A percentile compares a stretch with the other conserved stretches of the same genome.
Conservation (phyloP, 805 yeast species). For the Lachancea lanzarotensis region DNA sequence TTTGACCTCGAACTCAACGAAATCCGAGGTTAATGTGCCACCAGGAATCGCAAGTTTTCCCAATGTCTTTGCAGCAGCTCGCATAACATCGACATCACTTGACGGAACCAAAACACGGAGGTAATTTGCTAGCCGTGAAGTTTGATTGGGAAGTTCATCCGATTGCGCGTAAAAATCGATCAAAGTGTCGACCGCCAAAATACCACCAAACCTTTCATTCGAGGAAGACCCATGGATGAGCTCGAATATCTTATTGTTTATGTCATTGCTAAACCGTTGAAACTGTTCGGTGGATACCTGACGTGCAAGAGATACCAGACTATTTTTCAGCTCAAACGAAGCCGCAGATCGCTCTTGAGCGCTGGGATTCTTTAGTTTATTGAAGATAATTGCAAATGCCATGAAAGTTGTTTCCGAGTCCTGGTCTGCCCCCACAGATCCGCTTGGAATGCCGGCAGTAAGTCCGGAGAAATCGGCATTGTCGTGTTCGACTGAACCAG, state of each 20-base stretch:
- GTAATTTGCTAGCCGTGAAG: conserved; percentile 87
- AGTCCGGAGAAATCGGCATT: conserved; percentile 17
- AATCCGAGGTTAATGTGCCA: conserved; percentile 81
- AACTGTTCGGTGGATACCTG: conserved; percentile 80
- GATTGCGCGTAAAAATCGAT: conserved; percentile 78
- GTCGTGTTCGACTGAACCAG: conserved; percentile 15
- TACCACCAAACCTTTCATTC: conserved; percentile 77
- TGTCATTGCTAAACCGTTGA: conserved; percentile 72
- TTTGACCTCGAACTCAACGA: conserved; percentile 88
- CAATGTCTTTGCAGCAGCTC: conserved; percentile 75
- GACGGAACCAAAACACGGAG: conserved; percentile 73
- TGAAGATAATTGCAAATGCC: conserved; percentile 35
- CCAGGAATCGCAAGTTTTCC: conserved; percentile 89
- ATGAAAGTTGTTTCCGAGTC: conserved; percentile 25
- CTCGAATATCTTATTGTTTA: conserved; percentile 82
- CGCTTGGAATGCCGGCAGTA: conserved; percentile 3
- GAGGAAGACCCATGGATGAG: conserved; percentile 69
- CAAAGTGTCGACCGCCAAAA: conserved; percentile 81
- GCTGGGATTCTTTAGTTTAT: conserved; percentile 32
- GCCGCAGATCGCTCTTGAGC: conserved; percentile 39
- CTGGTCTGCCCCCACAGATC: conserved; percentile 4
- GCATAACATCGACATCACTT: conserved; percentile 78
- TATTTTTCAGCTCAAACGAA: conserved; percentile 63
- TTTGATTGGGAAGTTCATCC: conserved; percentile 80
- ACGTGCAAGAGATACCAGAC: conserved; percentile 65